These are phyloP conservation scores for Penicillium sp. DNA, from an alignment of 2,329 filamentous ascomycete species.

Conservation along the genomic window DNA sequence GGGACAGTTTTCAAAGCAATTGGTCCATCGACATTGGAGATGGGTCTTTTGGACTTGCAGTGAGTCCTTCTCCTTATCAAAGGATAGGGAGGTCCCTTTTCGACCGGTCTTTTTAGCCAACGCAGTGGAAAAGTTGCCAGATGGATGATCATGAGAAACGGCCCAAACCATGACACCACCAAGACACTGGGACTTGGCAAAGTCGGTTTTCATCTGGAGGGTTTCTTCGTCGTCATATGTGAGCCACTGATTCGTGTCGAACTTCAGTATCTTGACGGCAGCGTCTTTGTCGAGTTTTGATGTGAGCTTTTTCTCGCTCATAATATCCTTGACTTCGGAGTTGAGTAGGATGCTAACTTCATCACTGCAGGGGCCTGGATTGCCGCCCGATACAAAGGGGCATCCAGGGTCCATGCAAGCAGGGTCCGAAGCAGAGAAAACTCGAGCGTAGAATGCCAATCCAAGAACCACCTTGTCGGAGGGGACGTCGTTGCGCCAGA, in stretches of 20 bases:
- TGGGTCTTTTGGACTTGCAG: background rate
- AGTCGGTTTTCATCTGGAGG: slow-evolving; percentile 38
- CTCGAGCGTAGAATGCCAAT: slow-evolving; percentile 29
- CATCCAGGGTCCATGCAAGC: slow-evolving; percentile 14
- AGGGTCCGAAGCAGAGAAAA: background rate
- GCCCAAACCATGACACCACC: slow-evolving; percentile 33
- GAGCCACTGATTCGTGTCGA: slow-evolving; percentile 24
- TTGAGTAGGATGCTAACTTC: slow-evolving; percentile 24
- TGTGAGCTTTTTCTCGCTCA: slow-evolving; percentile 17
- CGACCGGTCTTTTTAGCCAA: background rate
- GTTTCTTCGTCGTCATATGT: slow-evolving; percentile 42
- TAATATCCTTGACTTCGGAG: slow-evolving; percentile 28
- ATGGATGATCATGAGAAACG: slow-evolving; percentile 1
- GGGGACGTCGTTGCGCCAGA: slow-evolving; percentile 30
- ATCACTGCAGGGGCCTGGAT: slow-evolving; percentile 23
- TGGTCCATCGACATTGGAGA: slow-evolving; percentile 6
- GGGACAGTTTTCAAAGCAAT: slow-evolving; percentile 1
- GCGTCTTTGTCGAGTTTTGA: slow-evolving; percentile 21
- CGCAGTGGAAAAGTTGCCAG: background rate
- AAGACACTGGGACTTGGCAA: slow-evolving; percentile 34
- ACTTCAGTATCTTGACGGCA: slow-evolving; percentile 20
- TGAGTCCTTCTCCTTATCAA: background rate
- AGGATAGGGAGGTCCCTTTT: background rate
- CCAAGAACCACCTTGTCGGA: slow-evolving; percentile 26
- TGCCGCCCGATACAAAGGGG: slow-evolving; percentile 19